A percentile compares a stretch with the other conserved stretches of the same genome.
Evolutionary conservation across 495 filamentous ascomycete species (phyloP).

Genomic region (Halenospora varia): DNA sequence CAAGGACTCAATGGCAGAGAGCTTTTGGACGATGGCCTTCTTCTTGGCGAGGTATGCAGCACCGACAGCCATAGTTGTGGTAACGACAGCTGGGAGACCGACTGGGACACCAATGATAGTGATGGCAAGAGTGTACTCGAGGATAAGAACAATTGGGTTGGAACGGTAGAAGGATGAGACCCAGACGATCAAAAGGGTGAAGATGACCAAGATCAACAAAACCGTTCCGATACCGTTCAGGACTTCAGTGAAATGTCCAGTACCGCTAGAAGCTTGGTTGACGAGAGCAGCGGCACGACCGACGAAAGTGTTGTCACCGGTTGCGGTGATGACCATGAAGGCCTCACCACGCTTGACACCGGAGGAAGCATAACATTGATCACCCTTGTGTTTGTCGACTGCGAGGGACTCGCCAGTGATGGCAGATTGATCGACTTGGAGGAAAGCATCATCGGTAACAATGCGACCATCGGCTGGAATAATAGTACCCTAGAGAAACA

Average conservation of each 20-base stretch:
- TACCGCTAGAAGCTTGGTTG: constrained; percentile 62
- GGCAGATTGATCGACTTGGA: constrained; percentile 89
- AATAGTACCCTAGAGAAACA: constrained; percentile 61
- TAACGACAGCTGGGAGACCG: constrained; percentile 93
- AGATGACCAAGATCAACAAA: constrained; percentile 73
- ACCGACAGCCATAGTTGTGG: constrained; percentile 95
- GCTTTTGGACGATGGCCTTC: constrained; percentile 95
- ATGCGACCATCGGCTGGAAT: constrained; percentile 86
- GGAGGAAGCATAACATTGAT: constrained; percentile 79
- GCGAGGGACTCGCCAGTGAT: constrained; percentile 92
- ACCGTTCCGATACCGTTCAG: constrained; percentile 82
- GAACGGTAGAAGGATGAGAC: constrained; percentile 83
- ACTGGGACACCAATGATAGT: constrained; percentile 94
- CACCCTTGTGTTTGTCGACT: constrained; percentile 78
- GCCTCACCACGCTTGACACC: constrained; percentile 86
- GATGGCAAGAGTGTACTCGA: constrained; percentile 81
- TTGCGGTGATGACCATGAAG: constrained; percentile 74
- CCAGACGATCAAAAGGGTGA: constrained; percentile 81
- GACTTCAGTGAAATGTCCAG: constrained; percentile 86
- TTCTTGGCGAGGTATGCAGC: constrained; percentile 91
- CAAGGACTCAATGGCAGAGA: constrained; percentile 90
- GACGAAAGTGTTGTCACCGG: constrained; percentile 84
- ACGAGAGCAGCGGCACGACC: constrained; percentile 85
- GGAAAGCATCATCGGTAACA: constrained; percentile 70
- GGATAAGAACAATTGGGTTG: constrained; percentile 66